Evolutionary conservation across 2,329 filamentous ascomycete species (phyloP), one percentile per base, ranked within the genome.

Genomic region (Verticillium dahliae): DNA sequence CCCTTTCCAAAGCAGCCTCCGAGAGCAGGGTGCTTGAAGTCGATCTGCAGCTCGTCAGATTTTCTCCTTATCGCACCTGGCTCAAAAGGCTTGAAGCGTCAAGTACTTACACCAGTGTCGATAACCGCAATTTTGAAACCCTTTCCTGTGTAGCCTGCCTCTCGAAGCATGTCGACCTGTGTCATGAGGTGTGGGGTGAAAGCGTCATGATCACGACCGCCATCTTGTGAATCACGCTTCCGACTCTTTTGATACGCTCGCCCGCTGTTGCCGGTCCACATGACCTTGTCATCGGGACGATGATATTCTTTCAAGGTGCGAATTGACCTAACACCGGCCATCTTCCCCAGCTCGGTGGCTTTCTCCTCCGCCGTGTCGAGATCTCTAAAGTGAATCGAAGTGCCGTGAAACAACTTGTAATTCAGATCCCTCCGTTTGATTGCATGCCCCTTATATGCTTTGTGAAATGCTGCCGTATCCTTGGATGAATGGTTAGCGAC

Each of bases 1-100:
- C 79, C 83, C 1, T 76, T 67, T 1, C 86, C 87, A 68, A 88
- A 88, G 67, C 86, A 86, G 56, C 85, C 85, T 39, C 87, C 87
- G 0, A 90, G 79, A 34, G 84, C 83, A 1, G 85, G 83, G 67
- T 89, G 86, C 1, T 74, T 79, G 68, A 88, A 89, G 69, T 89
- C 86, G 57, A 87, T 74, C 80, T 82, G 54, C 1, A 2, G 65
- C 70, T 57, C 70, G 68, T 58, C 35, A 57, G 15, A 4, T 31
- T 31, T 31, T 31, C 27, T 31, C 27, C 27, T 31, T 31, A 4
- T 31, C 5, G 27, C 5, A 4, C 27, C 27, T 5, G 27, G 27
- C 27, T 5, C 27, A 5, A 31, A 4, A 5, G 27, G 4, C 5
- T 31, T 31, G 27, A 4, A 39, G 22, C 9, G 56, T n/a, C 13